Evolutionary conservation across 805 yeast genomes (phyloP), one percentile per base, ranked within the genome.

Genomic region (Jamesozyma jinghongensis): DNA sequence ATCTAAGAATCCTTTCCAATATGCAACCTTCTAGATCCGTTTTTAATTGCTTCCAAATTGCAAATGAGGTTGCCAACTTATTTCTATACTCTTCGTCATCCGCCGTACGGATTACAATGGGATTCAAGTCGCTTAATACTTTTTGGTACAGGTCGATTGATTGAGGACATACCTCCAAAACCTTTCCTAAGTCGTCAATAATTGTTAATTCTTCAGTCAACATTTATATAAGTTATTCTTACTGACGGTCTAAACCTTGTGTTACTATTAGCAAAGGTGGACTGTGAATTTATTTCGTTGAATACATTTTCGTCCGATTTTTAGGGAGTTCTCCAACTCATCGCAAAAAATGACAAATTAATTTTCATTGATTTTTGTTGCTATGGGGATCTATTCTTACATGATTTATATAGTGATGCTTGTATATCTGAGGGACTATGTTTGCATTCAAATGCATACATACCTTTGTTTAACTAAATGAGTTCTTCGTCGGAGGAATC

Each of bases 401-500:
- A 22, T 22, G 26, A 22, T 10, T n/a, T 22, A 22, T 22, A 22
- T 22, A 22, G 6, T 22, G 26, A 22, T 22, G 26, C 26, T 22
- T 22, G 26, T 22, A 10, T 22, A 22, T 29, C 13, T 29, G 13
- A 29, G n/a, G 13, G n/a, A 7, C 6, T 5, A 7, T 7, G 17
- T n/a, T 7, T 10, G 19, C 19, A 13, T 25, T 22, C n/a, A 19
- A 32, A 18, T 19, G 25, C 38, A 34, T 33, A 22, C 31, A 33
- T 35, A 18, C 27, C 28, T 20, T 17, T n/a, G 30, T 19, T 12
- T 17, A 40, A 44, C 31, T 48, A 55, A 35, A 51, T 41, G 17
- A 53, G 35, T 22, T 53, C 54, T 18, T 54, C 55, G 30, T 62
- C 65, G n/a, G 53, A 55, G 18, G 54, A 50, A 32, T 53, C 55